A percentile compares a stretch with the other conserved stretches of the same genome.
Evolutionary conservation across 345 rosid species (phyloP).

Genomic region (Sisymbrium irio): DNA sequence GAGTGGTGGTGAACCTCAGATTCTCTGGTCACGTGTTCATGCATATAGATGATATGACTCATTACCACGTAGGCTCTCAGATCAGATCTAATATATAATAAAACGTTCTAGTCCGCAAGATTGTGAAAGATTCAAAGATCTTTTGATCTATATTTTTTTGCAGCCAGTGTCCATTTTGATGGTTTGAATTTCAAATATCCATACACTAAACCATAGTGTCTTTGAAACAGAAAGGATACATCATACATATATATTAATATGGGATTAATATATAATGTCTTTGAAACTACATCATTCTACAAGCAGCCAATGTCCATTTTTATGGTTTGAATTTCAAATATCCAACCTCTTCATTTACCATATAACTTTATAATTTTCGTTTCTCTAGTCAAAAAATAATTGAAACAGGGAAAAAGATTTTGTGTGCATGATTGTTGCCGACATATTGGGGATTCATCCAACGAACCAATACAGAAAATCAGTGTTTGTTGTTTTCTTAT

Average conservation of each 20-base stretch:
- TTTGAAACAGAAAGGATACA: too few species aligned
- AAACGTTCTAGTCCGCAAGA: not conserved
- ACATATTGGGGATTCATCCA: slow-evolving; percentile 29
- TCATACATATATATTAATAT: too few species aligned
- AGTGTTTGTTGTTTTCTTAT: slow-evolving; percentile 9
- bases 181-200: too few species aligned
- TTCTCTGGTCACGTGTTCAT: slow-evolving; percentile 1
- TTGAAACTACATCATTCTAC: not conserved
- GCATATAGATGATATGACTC: slow-evolving; percentile 2
- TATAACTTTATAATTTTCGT: not conserved
- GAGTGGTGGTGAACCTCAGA: not conserved
- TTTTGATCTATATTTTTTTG: not conserved
- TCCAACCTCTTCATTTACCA: not conserved
- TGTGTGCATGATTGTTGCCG: slow-evolving; percentile 36
- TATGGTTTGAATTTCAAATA: not conserved
- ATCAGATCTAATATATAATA: not conserved
- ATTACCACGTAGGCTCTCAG: not conserved
- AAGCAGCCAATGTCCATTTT: not conserved
- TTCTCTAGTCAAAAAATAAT: not conserved
- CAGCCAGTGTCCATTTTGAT: too few species aligned
- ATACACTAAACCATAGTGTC: too few species aligned
- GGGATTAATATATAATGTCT: not conserved
- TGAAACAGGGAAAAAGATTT: slow-evolving; percentile 1
- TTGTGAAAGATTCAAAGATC: not conserved
- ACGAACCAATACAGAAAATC: slow-evolving; percentile 10